Evolutionary conservation across 441 rosid genomes (phyloP).

Genomic region (Raphanus hybrid): DNA sequence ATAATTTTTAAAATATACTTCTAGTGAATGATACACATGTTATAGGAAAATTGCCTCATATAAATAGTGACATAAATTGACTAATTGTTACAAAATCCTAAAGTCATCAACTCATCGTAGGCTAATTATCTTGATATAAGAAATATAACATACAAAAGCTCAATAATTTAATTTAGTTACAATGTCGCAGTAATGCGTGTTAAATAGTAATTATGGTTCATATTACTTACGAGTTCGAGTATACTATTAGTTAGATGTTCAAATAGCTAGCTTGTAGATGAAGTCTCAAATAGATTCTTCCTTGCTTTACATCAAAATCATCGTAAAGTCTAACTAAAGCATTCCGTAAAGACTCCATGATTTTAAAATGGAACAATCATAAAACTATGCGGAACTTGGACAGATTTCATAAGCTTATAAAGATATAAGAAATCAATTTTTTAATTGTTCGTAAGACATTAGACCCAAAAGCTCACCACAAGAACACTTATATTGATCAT

Average conservation of each 20-base stretch:
- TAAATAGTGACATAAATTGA: not conserved
- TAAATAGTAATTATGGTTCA: conserved; percentile 18
- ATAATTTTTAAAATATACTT: not conserved
- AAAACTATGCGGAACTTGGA: conserved; percentile 38
- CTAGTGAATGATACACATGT: not conserved
- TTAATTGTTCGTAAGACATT: not conserved
- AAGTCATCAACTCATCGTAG: not conserved
- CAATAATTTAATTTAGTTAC: not conserved
- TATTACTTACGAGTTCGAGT: conserved; percentile 20
- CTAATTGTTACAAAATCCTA: not conserved
- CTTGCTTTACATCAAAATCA: conserved; percentile 48
- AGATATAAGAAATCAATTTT: conserved; percentile 7
- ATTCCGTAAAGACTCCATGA: conserved; percentile 38
- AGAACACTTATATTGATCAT: conserved; percentile 6
- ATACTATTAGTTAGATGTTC: conserved; percentile 35
- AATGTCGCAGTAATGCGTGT: conserved; percentile 12
- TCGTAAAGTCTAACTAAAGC: conserved; percentile 44
- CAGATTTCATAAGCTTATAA: conserved; percentile 14
- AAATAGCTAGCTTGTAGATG: conserved; percentile 42
- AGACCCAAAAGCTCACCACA: conserved; percentile 21
- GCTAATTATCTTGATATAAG: not conserved
- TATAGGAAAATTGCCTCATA: not conserved
- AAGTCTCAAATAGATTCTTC: conserved; percentile 42
- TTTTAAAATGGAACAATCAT: conserved; percentile 34
- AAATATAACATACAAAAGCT: too few species aligned